A percentile compares a stretch with the other conserved stretches of the same genome.
Evolutionary conservation across 1,139 yeast species (phyloP).

Genomic region (Blastobotrys apis): DNA sequence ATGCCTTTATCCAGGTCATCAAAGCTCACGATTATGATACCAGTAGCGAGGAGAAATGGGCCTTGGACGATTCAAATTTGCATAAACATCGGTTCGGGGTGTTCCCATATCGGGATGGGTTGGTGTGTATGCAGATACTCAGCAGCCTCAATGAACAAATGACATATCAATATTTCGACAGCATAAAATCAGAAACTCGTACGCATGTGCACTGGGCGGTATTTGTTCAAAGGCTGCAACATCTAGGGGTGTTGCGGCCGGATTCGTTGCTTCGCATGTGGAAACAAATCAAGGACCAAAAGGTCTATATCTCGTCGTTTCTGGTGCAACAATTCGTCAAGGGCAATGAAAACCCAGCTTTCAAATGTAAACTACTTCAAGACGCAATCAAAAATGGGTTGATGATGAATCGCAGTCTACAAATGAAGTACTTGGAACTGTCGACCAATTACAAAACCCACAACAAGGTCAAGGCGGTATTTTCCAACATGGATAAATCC

Average conservation of each 20-base stretch:
- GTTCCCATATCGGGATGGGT: conserved; percentile 26
- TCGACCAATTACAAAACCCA: neutral
- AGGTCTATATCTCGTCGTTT: conserved; percentile 20
- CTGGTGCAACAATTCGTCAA: conserved; percentile 21
- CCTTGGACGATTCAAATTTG: conserved; percentile 12
- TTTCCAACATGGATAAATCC: neutral
- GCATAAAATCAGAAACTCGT: conserved; percentile 14
- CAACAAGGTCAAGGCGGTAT: neutral
- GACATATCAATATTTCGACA: conserved; percentile 17
- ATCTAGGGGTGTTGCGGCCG: conserved; percentile 22
- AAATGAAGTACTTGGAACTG: neutral
- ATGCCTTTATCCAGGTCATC: conserved; percentile 21
- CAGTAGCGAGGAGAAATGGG: conserved; percentile 23
- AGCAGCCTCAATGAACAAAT: conserved; percentile 18
- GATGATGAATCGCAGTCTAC: neutral
- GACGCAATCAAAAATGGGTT: neutral
- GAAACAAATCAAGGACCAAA: conserved; percentile 18
- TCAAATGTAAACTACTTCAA: neutral
- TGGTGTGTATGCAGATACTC: conserved; percentile 21
- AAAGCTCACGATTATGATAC: conserved; percentile 25
- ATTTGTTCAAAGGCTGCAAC: conserved; percentile 21
- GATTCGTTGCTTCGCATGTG: conserved; percentile 24
- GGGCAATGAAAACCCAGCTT: neutral
- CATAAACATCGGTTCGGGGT: conserved; percentile 18
- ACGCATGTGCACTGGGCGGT: conserved; percentile 28